phyloP scores from a whole-genome alignment of 192 early-diverging fungal genomes.

The Gryganskiella cystojenkinii region DNA sequence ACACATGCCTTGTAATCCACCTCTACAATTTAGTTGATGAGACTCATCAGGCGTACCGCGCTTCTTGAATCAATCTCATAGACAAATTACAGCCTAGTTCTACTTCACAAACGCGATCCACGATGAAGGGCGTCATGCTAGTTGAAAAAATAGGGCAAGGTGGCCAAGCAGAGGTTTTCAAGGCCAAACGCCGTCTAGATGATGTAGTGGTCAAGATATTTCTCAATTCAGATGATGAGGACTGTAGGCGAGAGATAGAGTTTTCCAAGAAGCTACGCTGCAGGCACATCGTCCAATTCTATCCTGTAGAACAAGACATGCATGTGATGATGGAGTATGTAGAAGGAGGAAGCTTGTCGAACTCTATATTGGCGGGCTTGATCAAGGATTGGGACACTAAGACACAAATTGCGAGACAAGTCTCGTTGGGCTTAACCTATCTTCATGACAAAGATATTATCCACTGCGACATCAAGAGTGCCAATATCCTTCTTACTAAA shows the following conservation, averaged over 20 bases:
- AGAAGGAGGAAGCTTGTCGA: background rate
- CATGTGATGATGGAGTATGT: conserved; percentile 7
- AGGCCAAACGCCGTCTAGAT: conserved; percentile 1
- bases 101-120: too few relatives aligned
- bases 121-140: background rate
- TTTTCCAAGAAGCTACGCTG: background rate
- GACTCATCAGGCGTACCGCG: too few relatives aligned
- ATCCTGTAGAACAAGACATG: background rate
- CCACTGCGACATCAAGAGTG: too few relatives aligned
- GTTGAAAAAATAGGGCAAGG: conserved; percentile 13
- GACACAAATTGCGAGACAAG: background rate
- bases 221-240: conserved; percentile 1
- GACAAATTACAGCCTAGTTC: too few relatives aligned
- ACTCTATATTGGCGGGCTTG: background rate
- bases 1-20: too few relatives aligned
- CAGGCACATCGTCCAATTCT: conserved; percentile 5
- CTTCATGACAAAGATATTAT: too few relatives aligned
- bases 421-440: too few relatives aligned
- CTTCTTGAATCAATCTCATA: too few relatives aligned
- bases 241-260: background rate
- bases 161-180: conserved; percentile 1
- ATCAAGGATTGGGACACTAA: background rate
- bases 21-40: too few relatives aligned
- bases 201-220: conserved; percentile 7
- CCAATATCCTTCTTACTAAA: background rate